Conservation (phyloP, 1,284 basidiomycete genomes). For the Laetiporus sulphureus region DNA sequence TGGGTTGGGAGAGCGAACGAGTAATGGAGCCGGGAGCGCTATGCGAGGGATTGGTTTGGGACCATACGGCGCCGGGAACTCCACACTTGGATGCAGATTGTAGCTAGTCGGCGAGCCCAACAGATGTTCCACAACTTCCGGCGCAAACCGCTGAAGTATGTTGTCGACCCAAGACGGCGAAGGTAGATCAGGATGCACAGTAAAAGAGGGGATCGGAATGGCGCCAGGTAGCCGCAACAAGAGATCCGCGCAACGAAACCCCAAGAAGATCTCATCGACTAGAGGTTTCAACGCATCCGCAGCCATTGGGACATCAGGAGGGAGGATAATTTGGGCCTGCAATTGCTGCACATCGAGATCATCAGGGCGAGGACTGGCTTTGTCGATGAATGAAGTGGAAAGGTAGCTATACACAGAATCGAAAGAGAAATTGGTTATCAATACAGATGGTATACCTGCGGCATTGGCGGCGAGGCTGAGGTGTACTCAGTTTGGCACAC, state of each 20-base stretch:
- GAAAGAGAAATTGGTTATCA: constrained; percentile 79
- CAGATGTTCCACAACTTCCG: constrained; percentile 38
- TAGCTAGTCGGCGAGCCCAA: constrained; percentile 21
- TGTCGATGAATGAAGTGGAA: constrained; percentile 15
- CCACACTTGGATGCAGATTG: constrained; percentile 31
- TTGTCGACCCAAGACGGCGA: constrained; percentile 58
- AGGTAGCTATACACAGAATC: constrained; percentile 78
- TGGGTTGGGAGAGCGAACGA: constrained; percentile 48
- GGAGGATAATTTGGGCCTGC: constrained; percentile 9
- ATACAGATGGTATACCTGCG: constrained; percentile 56
- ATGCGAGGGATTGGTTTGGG: constrained; percentile 31
- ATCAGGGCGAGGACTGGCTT: not conserved
- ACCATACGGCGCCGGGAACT: constrained; percentile 27
- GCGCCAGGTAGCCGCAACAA: constrained; percentile 63
- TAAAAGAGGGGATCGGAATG: constrained; percentile 72
- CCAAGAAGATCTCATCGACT: constrained; percentile 52
- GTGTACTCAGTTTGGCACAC: constrained; percentile 2
- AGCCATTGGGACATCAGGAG: constrained; percentile 49
- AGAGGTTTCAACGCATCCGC: constrained; percentile 45
- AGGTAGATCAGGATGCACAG: constrained; percentile 44
- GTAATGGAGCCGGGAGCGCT: constrained; percentile 51
- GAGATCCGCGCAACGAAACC: constrained; percentile 69
- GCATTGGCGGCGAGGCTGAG: constrained; percentile 63
- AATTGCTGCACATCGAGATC: constrained; percentile 8
- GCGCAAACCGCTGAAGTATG: constrained; percentile 35